Percentiles rank a stretch among this genome's conserved stretches.
These are phyloP conservation scores for Psilocybe mexicana DNA, from an alignment of 1,284 basidiomycete species.

Conservation along the genomic window DNA sequence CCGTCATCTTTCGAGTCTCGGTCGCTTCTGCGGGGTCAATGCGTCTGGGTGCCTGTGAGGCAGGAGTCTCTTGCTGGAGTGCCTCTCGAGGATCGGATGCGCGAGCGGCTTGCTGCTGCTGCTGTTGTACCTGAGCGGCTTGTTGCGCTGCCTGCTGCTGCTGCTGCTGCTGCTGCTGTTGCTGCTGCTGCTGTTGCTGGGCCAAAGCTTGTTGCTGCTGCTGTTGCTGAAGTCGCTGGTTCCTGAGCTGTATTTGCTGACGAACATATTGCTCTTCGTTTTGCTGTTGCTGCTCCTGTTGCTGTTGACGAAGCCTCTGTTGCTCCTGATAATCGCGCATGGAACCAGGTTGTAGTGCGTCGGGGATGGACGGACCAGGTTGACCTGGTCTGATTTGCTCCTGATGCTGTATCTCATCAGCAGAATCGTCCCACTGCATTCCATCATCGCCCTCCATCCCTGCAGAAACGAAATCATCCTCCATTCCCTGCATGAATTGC, in stretches of 20 bases:
- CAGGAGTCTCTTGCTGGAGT: conserved; percentile 25
- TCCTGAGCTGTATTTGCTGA: conserved; percentile 29
- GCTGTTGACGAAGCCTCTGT: conserved; percentile 38
- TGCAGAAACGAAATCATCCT: conserved; percentile 33
- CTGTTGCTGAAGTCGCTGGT: conserved; percentile 32
- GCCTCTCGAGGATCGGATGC: conserved; percentile 42
- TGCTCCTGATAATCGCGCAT: conserved; percentile 35
- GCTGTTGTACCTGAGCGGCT: conserved; percentile 29
- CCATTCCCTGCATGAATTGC: conserved; percentile 38
- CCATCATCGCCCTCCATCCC: conserved; percentile 69
- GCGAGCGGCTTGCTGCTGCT: conserved; percentile 28
- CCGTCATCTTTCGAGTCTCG: conserved; percentile 74
- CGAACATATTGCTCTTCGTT: conserved; percentile 15
- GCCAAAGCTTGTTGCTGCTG: conserved; percentile 22
- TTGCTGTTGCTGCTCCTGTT: conserved; percentile 28
- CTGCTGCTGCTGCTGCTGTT: conserved; percentile 18
- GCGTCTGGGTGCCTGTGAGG: conserved; percentile 29
- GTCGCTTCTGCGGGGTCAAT: conserved; percentile 57
- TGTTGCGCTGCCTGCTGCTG: conserved; percentile 30
- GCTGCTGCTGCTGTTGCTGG: conserved; percentile 31
- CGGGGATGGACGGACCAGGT: conserved; percentile 20
- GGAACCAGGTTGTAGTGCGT: conserved; percentile 30
- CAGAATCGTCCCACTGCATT: conserved; percentile 76
- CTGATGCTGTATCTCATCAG: conserved; percentile 35
- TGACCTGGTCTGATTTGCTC: background rate